These are phyloP conservation scores for Coffea eugenioides DNA, from an alignment of 257 asterid genomes.

Conservation along the genomic window DNA sequence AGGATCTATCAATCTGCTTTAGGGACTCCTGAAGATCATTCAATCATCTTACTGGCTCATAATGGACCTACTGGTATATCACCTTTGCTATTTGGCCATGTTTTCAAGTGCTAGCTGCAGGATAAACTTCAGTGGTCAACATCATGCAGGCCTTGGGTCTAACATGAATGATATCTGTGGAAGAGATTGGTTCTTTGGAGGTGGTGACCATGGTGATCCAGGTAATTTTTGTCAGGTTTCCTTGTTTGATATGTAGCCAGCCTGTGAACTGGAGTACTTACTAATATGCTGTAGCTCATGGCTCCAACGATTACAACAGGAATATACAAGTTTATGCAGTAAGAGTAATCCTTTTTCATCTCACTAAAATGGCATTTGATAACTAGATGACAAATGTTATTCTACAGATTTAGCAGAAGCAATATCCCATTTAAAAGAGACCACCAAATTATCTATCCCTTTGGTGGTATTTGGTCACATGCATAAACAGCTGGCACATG, in stretches of 20 bases:
- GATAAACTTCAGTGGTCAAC: slow-evolving; percentile 12
- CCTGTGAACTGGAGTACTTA: neutral
- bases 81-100: neutral
- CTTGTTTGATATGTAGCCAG: neutral
- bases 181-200: slow-evolving; percentile 68
- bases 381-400: neutral
- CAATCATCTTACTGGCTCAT: slow-evolving; percentile 82
- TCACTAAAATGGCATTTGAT: neutral
- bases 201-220: slow-evolving; percentile 94
- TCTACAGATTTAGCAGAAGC: slow-evolving; percentile 78
- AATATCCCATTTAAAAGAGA: slow-evolving; percentile 57
- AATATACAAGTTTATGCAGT: neutral
- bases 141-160: slow-evolving; percentile 69
- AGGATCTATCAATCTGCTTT: slow-evolving; percentile 64
- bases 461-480: slow-evolving; percentile 98
- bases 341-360: neutral
- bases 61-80: slow-evolving; percentile 83
- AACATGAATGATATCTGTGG: slow-evolving; percentile 80
- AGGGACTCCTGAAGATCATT: slow-evolving; percentile 68
- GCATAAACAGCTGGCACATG: slow-evolving; percentile 72
- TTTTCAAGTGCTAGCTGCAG: slow-evolving; percentile 11
- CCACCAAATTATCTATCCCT: slow-evolving; percentile 43
- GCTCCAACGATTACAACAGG: too few relatives aligned
- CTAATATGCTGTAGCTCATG: neutral
- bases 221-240: slow-evolving; percentile 43